These are phyloP conservation scores for Metschnikowia chrysomelidarum DNA, from an alignment of 805 yeast genomes.

Conservation along the genomic window DNA sequence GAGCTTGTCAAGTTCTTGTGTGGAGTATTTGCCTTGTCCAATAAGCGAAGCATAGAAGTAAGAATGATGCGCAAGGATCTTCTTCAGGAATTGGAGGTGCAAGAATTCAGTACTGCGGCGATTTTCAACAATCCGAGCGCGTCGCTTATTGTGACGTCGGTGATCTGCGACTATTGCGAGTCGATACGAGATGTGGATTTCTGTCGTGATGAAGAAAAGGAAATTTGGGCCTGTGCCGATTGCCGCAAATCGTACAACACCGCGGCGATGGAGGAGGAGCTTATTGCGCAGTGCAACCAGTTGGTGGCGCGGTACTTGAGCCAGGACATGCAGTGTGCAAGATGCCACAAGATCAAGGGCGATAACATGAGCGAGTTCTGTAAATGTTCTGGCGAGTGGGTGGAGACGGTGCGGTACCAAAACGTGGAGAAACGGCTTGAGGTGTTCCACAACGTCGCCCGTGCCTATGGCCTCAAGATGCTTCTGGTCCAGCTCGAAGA, in stretches of 20 bases:
- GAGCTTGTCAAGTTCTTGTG: constrained; percentile 76
- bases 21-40: constrained; percentile 68
- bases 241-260: constrained; percentile 67
- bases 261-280: constrained; percentile 72
- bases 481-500: constrained; percentile 40
- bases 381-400: constrained; percentile 87
- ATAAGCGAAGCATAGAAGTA: constrained; percentile 64
- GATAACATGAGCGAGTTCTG: constrained; percentile 74
- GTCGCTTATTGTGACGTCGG: constrained; percentile 60
- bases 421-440: constrained; percentile 45
- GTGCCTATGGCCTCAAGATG: constrained; percentile 57
- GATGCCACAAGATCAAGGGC: constrained; percentile 66
- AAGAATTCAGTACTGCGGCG: constrained; percentile 80
- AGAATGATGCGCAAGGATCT: constrained; percentile 73
- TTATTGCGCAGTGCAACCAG: constrained; percentile 63
- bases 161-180: constrained; percentile 80
- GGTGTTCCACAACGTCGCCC: constrained; percentile 58
- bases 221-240: constrained; percentile 60
- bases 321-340: constrained; percentile 81
- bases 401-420: constrained; percentile 47
- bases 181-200: constrained; percentile 74
- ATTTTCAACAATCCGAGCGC: constrained; percentile 73
- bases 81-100: constrained; percentile 68
- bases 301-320: constrained; percentile 57
- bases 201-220: constrained; percentile 60